Evolutionary conservation across 495 filamentous ascomycete species (phyloP).

Genomic region (Neurospora sp.): DNA sequence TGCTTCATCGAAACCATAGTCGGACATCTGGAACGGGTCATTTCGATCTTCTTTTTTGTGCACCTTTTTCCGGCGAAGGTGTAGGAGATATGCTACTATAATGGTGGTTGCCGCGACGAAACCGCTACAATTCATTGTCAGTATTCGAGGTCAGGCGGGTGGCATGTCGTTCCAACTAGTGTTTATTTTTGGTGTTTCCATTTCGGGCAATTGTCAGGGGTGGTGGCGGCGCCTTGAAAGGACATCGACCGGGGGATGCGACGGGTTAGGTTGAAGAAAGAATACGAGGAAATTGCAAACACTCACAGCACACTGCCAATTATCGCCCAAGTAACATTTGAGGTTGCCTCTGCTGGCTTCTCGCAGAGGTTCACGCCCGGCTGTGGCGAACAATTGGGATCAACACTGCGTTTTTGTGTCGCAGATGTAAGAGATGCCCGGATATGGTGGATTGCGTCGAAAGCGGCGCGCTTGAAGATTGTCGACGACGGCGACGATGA

Average conservation of each 20-base stretch:
- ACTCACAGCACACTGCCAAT: slow-evolving; percentile 18
- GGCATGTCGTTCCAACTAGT: background rate
- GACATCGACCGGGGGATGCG: background rate
- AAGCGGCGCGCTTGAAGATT: slow-evolving; percentile 6
- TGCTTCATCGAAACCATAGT: slow-evolving; percentile 19
- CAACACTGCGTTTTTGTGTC: background rate
- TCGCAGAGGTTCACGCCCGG: slow-evolving; percentile 17
- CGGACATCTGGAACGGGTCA: slow-evolving; percentile 16
- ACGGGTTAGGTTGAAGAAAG: background rate
- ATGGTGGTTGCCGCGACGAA: background rate
- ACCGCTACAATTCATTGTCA: background rate
- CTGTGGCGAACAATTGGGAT: slow-evolving; percentile 2
- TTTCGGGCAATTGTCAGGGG: background rate
- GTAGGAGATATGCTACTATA: slow-evolving; percentile 8
- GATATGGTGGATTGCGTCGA: background rate
- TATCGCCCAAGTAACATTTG: slow-evolving; percentile 13
- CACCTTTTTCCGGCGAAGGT: slow-evolving; percentile 13
- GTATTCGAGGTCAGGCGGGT: background rate
- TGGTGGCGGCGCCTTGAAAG: background rate
- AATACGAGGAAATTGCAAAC: background rate
- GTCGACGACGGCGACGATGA: background rate
- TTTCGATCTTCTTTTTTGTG: slow-evolving; percentile 16
- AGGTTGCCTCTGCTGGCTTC: slow-evolving; percentile 15
- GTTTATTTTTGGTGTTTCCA: background rate
- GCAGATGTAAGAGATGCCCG: background rate